Evolutionary conservation across 306 rosid species (phyloP).

Genomic region (Lathyrus oleraceus): DNA sequence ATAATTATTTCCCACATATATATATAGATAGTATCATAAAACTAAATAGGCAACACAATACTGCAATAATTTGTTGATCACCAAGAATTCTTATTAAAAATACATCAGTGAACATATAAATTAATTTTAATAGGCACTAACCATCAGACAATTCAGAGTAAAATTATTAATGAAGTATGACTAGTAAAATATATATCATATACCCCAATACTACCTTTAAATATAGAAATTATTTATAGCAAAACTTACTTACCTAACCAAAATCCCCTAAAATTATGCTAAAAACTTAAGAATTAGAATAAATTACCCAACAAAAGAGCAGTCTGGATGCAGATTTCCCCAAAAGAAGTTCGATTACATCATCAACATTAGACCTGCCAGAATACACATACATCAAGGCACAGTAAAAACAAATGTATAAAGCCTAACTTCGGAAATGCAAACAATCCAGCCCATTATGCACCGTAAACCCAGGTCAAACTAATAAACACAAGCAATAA

Average conservation of each 20-base stretch:
- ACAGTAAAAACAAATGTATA: slow-evolving; percentile 18
- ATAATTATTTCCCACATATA: not conserved
- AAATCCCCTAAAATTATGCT: slow-evolving; percentile 18
- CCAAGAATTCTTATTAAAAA: slow-evolving; percentile 8
- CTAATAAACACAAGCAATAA: slow-evolving; percentile 21
- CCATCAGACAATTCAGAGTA: not conserved
- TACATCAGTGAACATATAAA: slow-evolving; percentile 23
- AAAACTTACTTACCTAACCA: slow-evolving; percentile 24
- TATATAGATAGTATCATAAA: not conserved
- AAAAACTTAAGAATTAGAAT: slow-evolving; percentile 21
- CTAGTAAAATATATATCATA: not conserved
- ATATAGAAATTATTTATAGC: slow-evolving; percentile 22
- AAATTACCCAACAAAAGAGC: slow-evolving; percentile 84
- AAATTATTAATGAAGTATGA: slow-evolving; percentile 20
- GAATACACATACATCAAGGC: slow-evolving; percentile 20
- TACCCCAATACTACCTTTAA: not conserved
- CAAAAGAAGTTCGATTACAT: slow-evolving; percentile 53
- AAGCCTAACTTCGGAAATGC: slow-evolving; percentile 26
- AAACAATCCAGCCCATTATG: slow-evolving; percentile 7
- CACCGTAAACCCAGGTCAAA: slow-evolving; percentile 28
- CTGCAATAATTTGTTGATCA: slow-evolving; percentile 19
- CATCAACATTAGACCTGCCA: slow-evolving; percentile 65
- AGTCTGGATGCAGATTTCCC: slow-evolving; percentile 54
- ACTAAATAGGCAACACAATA: not conserved
- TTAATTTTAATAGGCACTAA: slow-evolving; percentile 19